These are phyloP conservation scores for Alopecurus myosuroides DNA, from an alignment of 176 grass and related monocot genomes.

Conservation along the genomic window DNA sequence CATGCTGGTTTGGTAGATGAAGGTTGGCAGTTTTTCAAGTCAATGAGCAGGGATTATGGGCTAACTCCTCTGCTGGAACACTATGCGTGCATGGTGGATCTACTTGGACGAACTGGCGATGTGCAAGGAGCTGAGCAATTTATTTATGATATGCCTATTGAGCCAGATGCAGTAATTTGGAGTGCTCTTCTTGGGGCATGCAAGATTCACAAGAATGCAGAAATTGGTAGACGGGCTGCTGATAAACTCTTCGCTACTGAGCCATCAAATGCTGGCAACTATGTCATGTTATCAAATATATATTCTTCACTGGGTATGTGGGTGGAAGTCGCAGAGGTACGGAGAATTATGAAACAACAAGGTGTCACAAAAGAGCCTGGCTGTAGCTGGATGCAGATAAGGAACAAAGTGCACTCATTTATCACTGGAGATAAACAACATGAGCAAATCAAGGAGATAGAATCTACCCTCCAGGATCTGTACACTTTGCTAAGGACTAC, in stretches of 20 bases:
- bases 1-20: constrained; percentile 66
- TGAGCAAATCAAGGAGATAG: constrained; percentile 41
- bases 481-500: constrained; percentile 40
- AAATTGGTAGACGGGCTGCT: constrained; percentile 55
- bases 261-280: constrained; percentile 56
- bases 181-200: constrained; percentile 71
- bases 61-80: constrained; percentile 47
- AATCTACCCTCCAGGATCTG: constrained; percentile 39
- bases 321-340: constrained; percentile 58
- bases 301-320: constrained; percentile 67
- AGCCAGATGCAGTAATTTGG: constrained; percentile 66
- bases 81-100: constrained; percentile 71
- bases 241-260: constrained; percentile 60
- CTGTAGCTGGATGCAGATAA: constrained; percentile 65
- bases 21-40: constrained; percentile 50
- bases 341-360: constrained; percentile 50
- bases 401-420: constrained; percentile 58
- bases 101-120: constrained; percentile 62
- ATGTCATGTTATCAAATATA: constrained; percentile 73
- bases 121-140: constrained; percentile 50
- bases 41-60: constrained; percentile 48
- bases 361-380: constrained; percentile 53
- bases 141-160: constrained; percentile 61
- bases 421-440: constrained; percentile 51
- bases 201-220: constrained; percentile 58